These are phyloP conservation scores for Aspergillus ellipticus DNA, from an alignment of 495 filamentous ascomycete genomes.

Conservation along the genomic window DNA sequence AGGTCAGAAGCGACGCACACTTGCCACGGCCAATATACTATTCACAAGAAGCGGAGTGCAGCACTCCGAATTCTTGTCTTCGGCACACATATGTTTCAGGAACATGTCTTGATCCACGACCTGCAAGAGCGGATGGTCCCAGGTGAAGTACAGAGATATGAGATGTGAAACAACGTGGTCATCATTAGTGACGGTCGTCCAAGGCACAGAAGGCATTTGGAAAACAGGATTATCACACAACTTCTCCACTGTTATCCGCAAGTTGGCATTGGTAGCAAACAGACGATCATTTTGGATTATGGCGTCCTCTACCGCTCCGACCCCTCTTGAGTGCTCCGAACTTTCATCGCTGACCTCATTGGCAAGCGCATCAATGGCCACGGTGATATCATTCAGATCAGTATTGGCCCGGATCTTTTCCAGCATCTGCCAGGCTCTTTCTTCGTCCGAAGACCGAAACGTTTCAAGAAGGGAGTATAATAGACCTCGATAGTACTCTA, in stretches of 20 bases:
- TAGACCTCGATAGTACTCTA: slow-evolving; percentile 31
- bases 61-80: slow-evolving; percentile 24
- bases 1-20: slow-evolving; percentile 25
- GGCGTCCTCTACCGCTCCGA: slow-evolving; percentile 14
- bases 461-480: slow-evolving; percentile 26
- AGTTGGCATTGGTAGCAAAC: slow-evolving; percentile 17
- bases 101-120: slow-evolving; percentile 35
- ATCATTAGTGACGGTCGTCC: slow-evolving; percentile 23
- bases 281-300: slow-evolving; percentile 6
- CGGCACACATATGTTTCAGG: slow-evolving; percentile 28
- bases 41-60: slow-evolving; percentile 39
- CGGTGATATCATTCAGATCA: slow-evolving; percentile 23
- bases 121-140: slow-evolving; percentile 39
- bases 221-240: slow-evolving; percentile 37
- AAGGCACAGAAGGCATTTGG: slow-evolving; percentile 28
- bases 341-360: slow-evolving; percentile 19
- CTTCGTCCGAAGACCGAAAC: slow-evolving; percentile 24
- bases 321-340: slow-evolving; percentile 10
- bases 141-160: slow-evolving; percentile 30
- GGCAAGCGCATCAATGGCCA: slow-evolving; percentile 17
- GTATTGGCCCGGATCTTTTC: slow-evolving; percentile 23
- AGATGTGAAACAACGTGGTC: slow-evolving; percentile 25
- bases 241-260: slow-evolving; percentile 33
- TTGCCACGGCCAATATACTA: slow-evolving; percentile 37
- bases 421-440: slow-evolving; percentile 23